Evolutionary conservation across 495 filamentous ascomycete genomes (phyloP), one percentile per base, ranked within the genome.

Genomic region (Penicillium cosmopolitanum): DNA sequence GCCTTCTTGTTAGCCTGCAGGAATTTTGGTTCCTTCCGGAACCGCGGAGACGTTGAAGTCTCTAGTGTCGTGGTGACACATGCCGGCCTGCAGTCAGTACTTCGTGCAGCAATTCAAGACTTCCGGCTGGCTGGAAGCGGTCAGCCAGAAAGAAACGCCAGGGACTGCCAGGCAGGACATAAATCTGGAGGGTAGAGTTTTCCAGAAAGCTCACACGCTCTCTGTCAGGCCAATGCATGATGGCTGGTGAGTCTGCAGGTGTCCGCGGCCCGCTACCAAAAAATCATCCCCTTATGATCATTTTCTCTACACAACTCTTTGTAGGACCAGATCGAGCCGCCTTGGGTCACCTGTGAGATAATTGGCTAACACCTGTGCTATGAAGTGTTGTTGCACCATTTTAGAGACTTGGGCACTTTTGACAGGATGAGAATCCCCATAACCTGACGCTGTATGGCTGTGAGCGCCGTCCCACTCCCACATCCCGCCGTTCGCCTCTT

Each of bases 301-400:
- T 65, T 31, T 31, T 43, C 42, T 36, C 35, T 50, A 36, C 9
- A 23, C 19, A 16, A 9, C 44, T 42, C 18, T 62, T 47, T 56
- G 66, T 67, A 56, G 61, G 21, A 66, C 64, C 50, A 60, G 50
- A 53, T 64, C n/a, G 64, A 65, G 58, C 61, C 60, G 51, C 66
- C 51, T 57, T 43, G 54, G 28, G n/a, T 55, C 48, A 10, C 33
- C 44, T 53, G 57, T 53, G 53, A 55, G 58, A 66, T 62, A 46
- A 64, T 66, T 69, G 67, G 58, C 53, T 57, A 59, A 18, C 50
- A 44, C 50, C 34, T 62, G 51, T 64, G 46, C 55, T 55, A 64
- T 67, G 61, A 51, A 33, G 33, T 36, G 4, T 28, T 38, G 67
- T 69, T 69, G 35, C 64, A 69, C 67, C 57, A 28, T 21, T 21